A percentile compares a stretch with the other conserved stretches of the same genome.
Conservation (phyloP, 257 asterid species). For the Buddleja alternifolia region DNA sequence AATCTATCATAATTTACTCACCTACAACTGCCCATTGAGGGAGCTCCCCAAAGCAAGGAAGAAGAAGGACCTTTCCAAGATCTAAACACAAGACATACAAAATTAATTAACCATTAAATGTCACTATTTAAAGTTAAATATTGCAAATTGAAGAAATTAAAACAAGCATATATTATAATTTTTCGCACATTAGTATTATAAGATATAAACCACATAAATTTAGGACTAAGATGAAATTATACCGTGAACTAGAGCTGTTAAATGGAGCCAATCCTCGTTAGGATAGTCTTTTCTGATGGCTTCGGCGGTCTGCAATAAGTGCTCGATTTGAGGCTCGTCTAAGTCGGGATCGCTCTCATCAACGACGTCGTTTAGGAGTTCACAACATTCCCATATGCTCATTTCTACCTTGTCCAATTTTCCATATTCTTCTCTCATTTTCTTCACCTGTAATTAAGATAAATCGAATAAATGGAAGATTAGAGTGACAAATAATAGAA, state of each 20-base stretch:
- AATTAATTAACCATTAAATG: not conserved
- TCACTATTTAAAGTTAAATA: not conserved
- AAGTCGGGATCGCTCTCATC: conserved; percentile 93
- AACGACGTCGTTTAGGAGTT: conserved; percentile 70
- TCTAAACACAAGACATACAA: conserved; percentile 37
- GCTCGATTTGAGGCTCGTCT: conserved; percentile 95
- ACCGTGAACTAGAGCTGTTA: conserved; percentile 91
- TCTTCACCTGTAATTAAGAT: conserved; percentile 53
- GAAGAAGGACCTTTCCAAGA: conserved; percentile 88
- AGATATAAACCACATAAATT: no score
- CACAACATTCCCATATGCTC: conserved; percentile 98
- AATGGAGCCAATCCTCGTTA: conserved; percentile 84
- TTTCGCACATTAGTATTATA: no score
- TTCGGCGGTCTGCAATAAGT: conserved; percentile 86
- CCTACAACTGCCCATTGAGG: conserved; percentile 99
- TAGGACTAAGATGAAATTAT: not conserved
- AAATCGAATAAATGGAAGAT: not conserved
- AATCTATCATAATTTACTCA: conserved; percentile 1
- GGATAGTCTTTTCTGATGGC: conserved; percentile 89
- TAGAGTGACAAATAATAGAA: not conserved
- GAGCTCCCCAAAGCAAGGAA: conserved; percentile 73
- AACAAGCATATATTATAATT: not conserved
- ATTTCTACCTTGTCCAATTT: conserved; percentile 68
- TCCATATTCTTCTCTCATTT: conserved; percentile 68
- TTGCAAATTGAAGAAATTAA: not conserved